Percentiles rank a stretch among this genome's conserved stretches.
Conservation (phyloP, 2,329 filamentous ascomycete species). For the Fusarium ramigenum region DNA sequence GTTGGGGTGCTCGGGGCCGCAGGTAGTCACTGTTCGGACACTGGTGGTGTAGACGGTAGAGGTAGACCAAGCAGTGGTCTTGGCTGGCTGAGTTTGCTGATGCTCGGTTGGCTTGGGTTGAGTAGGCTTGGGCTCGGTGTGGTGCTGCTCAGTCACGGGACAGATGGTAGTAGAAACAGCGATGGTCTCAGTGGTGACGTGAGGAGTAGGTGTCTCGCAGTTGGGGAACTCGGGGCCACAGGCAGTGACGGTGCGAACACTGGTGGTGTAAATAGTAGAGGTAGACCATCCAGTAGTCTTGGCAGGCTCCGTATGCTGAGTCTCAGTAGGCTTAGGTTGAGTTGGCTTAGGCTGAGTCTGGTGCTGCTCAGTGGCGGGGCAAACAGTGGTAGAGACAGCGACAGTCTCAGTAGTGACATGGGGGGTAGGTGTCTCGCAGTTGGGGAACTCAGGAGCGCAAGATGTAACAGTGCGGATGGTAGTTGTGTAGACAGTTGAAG, state of each 20-base stretch:
- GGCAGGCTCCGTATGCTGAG: background rate
- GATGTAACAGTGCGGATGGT: constrained; percentile 27
- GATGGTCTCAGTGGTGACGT: constrained; percentile 6
- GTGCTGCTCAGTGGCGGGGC: constrained; percentile 25
- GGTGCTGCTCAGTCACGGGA: constrained; percentile 23
- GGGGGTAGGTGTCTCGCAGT: constrained; percentile 11
- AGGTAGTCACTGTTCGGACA: constrained; percentile 33
- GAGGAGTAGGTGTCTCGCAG: constrained; percentile 8
- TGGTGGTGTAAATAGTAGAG: constrained; percentile 31
- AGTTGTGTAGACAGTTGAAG: constrained; percentile 34
- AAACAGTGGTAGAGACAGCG: constrained; percentile 23
- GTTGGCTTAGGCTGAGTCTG: constrained; percentile 9
- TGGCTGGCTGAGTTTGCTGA: background rate
- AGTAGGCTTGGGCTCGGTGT: background rate
- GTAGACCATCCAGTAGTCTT: constrained; percentile 25
- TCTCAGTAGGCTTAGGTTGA: background rate
- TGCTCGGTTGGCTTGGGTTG: background rate
- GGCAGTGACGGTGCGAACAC: constrained; percentile 29
- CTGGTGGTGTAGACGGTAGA: constrained; percentile 33
- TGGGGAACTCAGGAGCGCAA: constrained; percentile 8
- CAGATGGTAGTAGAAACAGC: constrained; percentile 31
- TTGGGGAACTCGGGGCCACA: constrained; percentile 1
- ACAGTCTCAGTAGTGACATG: constrained; percentile 30
- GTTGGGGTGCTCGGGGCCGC: background rate
- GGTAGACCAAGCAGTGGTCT: background rate